Evolutionary conservation across 179 eudicot genomes (phyloP).

Genomic region (Heliamphora ciliata): DNA sequence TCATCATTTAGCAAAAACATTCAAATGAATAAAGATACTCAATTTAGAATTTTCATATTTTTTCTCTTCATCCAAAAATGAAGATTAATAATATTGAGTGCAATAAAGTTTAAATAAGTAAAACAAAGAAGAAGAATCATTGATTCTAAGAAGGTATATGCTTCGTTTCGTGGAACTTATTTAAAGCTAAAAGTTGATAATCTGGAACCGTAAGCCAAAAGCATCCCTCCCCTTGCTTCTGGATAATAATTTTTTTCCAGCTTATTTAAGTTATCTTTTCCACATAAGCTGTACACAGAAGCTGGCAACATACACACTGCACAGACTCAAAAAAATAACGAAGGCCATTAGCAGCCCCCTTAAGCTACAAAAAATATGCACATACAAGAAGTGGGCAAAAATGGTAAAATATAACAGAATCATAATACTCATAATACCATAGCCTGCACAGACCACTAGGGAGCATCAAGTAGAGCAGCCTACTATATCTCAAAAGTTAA

Average conservation of each 20-base stretch:
- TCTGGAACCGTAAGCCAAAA: too few relatives aligned
- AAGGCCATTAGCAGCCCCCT: not conserved
- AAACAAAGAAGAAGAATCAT: not conserved
- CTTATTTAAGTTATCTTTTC: too few relatives aligned
- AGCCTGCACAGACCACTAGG: too few relatives aligned
- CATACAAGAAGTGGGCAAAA: not conserved
- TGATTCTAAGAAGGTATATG: not conserved
- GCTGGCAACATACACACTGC: not conserved
- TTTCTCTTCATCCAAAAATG: slow-evolving; percentile 1
- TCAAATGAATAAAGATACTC: not conserved
- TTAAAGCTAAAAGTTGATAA: too few relatives aligned
- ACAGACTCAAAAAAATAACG: not conserved
- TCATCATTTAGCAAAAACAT: slow-evolving; percentile 16
- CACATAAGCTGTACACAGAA: not conserved
- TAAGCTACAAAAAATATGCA: not conserved
- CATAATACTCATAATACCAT: too few relatives aligned
- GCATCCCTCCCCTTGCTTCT: too few relatives aligned
- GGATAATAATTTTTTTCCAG: too few relatives aligned
- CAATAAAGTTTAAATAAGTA: not conserved
- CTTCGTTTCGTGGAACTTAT: too few relatives aligned
- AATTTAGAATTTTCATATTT: not conserved
- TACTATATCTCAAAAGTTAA: too few relatives aligned
- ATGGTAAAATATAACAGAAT: not conserved
- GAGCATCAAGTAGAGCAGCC: too few relatives aligned
- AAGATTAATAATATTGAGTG: not conserved